Conservation (phyloP, 1,284 basidiomycete genomes). For the Cryptococcus floricola region DNA sequence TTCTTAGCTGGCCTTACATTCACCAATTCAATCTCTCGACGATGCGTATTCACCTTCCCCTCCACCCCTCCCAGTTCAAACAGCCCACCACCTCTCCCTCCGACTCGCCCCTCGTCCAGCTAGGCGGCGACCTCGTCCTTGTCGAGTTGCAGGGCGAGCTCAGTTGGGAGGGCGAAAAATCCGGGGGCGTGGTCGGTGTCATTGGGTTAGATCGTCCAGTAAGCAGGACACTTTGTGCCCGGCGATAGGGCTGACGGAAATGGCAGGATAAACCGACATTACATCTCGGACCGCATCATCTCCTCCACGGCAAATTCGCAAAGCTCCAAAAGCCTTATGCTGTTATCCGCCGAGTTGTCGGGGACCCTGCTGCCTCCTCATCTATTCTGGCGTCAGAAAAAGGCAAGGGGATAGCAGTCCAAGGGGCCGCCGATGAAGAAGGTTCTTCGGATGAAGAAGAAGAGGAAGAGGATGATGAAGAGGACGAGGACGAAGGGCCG, state of each 20-base stretch:
- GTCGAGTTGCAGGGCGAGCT: constrained; percentile 52
- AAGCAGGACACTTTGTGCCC: constrained; percentile 9
- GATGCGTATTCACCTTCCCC: constrained; percentile 48
- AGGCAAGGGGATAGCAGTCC: constrained; percentile 9
- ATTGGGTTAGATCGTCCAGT: constrained; percentile 47
- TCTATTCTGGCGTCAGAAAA: background rate
- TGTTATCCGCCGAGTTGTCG: constrained; percentile 50
- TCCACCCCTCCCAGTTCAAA: constrained; percentile 37
- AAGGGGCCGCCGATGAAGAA: constrained; percentile 13
- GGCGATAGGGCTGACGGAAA: constrained; percentile 1
- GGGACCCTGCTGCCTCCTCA: background rate
- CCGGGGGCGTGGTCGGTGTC: constrained; percentile 42
- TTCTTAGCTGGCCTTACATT: too few relatives aligned
- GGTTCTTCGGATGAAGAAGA: constrained; percentile 20
- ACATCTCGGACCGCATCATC: constrained; percentile 71
- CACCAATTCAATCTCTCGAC: too few relatives aligned
- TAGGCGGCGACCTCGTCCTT: constrained; percentile 44
- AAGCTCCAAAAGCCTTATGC: constrained; percentile 72
- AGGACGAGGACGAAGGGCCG: background rate
- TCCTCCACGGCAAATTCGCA: constrained; percentile 80
- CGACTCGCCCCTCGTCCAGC: constrained; percentile 34
- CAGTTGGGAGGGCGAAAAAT: constrained; percentile 53
- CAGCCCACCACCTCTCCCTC: constrained; percentile 3
- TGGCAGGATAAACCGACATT: constrained; percentile 70
- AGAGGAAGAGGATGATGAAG: constrained; percentile 7